Percentiles rank a stretch among this genome's conserved stretches.
Conservation (phyloP, 257 asterid species). For the Coffea eugenioides region DNA sequence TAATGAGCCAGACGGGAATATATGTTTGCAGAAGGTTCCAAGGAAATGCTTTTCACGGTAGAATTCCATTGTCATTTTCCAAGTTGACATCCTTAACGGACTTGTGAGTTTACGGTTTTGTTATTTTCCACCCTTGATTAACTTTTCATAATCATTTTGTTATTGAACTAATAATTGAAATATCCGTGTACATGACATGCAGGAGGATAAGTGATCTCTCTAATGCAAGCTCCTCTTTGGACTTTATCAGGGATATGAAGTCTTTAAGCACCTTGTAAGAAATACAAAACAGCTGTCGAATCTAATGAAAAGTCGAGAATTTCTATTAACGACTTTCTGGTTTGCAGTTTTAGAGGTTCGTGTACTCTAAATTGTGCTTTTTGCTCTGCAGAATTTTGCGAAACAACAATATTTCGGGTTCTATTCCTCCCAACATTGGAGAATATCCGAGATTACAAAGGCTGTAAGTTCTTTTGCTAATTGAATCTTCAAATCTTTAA, state of each 20-base stretch:
- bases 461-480: constrained; percentile 52
- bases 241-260: constrained; percentile 48
- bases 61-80: constrained; percentile 68
- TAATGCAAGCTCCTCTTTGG: constrained; percentile 68
- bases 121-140: constrained; percentile 7
- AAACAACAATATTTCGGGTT: constrained; percentile 73
- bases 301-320: background rate
- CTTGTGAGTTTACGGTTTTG: constrained; percentile 41
- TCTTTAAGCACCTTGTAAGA: constrained; percentile 61
- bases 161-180: constrained; percentile 17
- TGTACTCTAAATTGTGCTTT: background rate
- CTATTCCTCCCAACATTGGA: constrained; percentile 58
- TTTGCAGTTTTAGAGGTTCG: constrained; percentile 8
- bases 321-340: background rate
- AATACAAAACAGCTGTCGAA: constrained; percentile 11
- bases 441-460: constrained; percentile 44
- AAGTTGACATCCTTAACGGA: constrained; percentile 55
- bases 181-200: constrained; percentile 14
- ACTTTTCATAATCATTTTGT: background rate
- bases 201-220: constrained; percentile 85
- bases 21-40: constrained; percentile 58
- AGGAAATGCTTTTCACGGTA: constrained; percentile 77
- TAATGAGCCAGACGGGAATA: constrained; percentile 12
- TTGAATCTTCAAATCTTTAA: background rate
- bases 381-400: constrained; percentile 55